Evolutionary conservation across 257 asterid genomes (phyloP).

Genomic region (Solanum arcanum): DNA sequence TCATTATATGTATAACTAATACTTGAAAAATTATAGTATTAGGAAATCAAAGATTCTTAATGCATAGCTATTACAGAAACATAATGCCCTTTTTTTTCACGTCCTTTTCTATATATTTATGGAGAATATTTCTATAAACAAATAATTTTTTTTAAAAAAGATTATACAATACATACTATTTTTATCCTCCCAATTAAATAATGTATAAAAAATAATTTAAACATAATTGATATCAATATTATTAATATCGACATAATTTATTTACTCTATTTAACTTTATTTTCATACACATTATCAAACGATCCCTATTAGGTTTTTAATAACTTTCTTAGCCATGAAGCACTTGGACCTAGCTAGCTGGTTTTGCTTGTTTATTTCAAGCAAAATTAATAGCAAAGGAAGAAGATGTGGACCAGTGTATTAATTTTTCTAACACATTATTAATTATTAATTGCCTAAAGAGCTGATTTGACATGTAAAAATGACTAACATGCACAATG

Average conservation of each 20-base stretch:
- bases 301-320: accelerated
- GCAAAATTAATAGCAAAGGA: not conserved
- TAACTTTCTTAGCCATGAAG: not conserved
- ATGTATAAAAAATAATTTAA: too few relatives aligned
- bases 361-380: not conserved
- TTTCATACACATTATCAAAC: not conserved
- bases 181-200: too few relatives aligned
- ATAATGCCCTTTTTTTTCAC: not conserved
- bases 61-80: not conserved
- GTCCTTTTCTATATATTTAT: not conserved
- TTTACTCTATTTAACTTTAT: not conserved
- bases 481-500: not conserved
- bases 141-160: not conserved
- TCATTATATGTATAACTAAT: not conserved
- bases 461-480: not conserved
- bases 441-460: not conserved
- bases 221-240: not conserved
- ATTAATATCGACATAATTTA: not conserved
- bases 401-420: not conserved
- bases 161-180: not conserved
- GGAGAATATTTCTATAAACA: not conserved
- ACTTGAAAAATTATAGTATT: not conserved
- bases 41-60: not conserved
- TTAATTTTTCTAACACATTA: not conserved
- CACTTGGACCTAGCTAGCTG: not conserved